These are phyloP conservation scores for Calonectria hongkongensis DNA, from an alignment of 2,329 filamentous ascomycete genomes.

Conservation along the genomic window DNA sequence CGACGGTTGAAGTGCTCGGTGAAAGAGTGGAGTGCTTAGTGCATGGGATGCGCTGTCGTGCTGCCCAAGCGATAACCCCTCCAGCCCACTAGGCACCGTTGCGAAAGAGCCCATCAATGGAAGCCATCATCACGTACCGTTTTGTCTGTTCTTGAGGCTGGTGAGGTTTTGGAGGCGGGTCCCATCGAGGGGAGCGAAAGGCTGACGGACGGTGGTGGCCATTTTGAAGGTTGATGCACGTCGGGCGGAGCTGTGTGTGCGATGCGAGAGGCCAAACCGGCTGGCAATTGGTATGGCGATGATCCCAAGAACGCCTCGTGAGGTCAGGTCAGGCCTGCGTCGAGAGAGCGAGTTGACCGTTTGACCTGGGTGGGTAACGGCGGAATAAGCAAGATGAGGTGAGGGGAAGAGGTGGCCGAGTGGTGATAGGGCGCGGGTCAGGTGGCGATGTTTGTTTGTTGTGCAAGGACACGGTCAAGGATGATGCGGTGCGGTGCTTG, in stretches of 20 bases:
- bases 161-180: slow-evolving; percentile 82
- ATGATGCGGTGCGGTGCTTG: slow-evolving; percentile 7
- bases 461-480: slow-evolving; percentile 27
- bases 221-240: slow-evolving; percentile 60
- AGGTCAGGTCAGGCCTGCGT: slow-evolving; percentile 22
- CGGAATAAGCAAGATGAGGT: slow-evolving; percentile 27
- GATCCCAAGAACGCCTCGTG: slow-evolving; percentile 25
- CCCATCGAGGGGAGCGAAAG: slow-evolving; percentile 83
- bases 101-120: slow-evolving; percentile 3
- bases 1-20: slow-evolving; percentile 18
- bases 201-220: slow-evolving; percentile 78
- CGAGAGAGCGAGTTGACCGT: slow-evolving; percentile 4
- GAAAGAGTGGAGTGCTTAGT: slow-evolving; percentile 34
- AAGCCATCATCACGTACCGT: slow-evolving; percentile 70
- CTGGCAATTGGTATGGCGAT: slow-evolving; percentile 9
- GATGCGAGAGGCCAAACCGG: slow-evolving; percentile 10
- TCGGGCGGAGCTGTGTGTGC: slow-evolving; percentile 7
- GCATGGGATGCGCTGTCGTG: slow-evolving; percentile 31
- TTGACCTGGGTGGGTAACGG: slow-evolving; percentile 24
- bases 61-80: slow-evolving; percentile 28
- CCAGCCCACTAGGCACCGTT: slow-evolving; percentile 15
- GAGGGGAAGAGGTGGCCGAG: slow-evolving; percentile 5
- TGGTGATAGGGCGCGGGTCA: background rate
- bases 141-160: slow-evolving; percentile 86
- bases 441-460: slow-evolving; percentile 42